Percentiles rank a stretch among this genome's conserved stretches.
These are phyloP conservation scores for Candida andamanensis DNA, from an alignment of 805 yeast genomes.

Conservation along the genomic window DNA sequence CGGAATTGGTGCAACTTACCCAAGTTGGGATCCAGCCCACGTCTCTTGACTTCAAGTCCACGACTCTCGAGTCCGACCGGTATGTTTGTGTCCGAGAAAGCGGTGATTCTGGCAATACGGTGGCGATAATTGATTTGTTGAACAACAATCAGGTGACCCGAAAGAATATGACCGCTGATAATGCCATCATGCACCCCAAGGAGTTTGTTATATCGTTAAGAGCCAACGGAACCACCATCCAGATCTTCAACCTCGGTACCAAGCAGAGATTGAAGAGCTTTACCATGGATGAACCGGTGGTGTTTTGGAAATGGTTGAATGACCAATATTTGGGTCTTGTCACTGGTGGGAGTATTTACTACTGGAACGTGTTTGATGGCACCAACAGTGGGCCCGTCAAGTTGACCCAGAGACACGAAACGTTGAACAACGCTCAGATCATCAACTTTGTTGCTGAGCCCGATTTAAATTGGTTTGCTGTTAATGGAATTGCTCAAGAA, in stretches of 20 bases:
- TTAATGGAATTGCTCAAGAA: conserved; percentile 92
- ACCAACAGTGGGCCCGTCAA: conserved; percentile 72
- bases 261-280: conserved; percentile 87
- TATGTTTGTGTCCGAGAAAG: conserved; percentile 78
- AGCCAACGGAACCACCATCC: conserved; percentile 95
- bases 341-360: conserved; percentile 68
- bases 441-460: conserved; percentile 84
- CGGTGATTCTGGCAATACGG: conserved; percentile 68
- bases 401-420: conserved; percentile 78
- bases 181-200: conserved; percentile 94
- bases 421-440: conserved; percentile 75
- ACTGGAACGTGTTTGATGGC: conserved; percentile 82
- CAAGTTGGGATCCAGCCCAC: conserved; percentile 78
- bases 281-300: conserved; percentile 81
- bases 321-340: conserved; percentile 74
- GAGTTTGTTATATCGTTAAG: conserved; percentile 86
- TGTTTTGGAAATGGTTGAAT: conserved; percentile 93
- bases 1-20: conserved; percentile 88
- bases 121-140: conserved; percentile 83
- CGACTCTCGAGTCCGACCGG: conserved; percentile 90
- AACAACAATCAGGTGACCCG: conserved; percentile 76
- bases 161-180: conserved; percentile 95
- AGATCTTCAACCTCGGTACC: conserved; percentile 82
- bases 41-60: conserved; percentile 85
- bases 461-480: conserved; percentile 85